phyloP scores from a whole-genome alignment of 768 basidiomycete genomes.

The Exsudoporus frostii region DNA sequence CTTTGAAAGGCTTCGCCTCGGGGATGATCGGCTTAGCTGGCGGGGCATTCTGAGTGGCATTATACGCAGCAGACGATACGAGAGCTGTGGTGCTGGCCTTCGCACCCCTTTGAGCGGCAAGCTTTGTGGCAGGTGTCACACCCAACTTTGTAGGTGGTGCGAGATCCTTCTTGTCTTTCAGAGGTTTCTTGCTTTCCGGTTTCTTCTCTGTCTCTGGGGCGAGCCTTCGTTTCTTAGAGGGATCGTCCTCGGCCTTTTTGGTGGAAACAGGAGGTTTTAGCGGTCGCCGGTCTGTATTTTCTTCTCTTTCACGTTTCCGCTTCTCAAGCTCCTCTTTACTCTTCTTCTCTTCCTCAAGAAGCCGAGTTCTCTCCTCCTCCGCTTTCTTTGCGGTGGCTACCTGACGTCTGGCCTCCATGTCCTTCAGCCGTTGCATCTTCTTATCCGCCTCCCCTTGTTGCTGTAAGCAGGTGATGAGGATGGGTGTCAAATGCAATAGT shows the following conservation, averaged over 20 bases:
- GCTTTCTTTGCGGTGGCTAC: slow-evolving; percentile 68
- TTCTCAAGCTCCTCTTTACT: slow-evolving; percentile 71
- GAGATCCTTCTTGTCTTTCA: slow-evolving; percentile 48
- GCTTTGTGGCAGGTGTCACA: slow-evolving; percentile 25
- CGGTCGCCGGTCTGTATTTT: slow-evolving; percentile 66
- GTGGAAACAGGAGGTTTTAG: slow-evolving; percentile 41
- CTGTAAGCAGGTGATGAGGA: slow-evolving; percentile 38
- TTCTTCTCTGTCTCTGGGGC: slow-evolving; percentile 53
- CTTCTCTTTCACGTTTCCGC: slow-evolving; percentile 80
- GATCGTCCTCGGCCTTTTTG: slow-evolving; percentile 78
- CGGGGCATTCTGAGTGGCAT: slow-evolving; percentile 34
- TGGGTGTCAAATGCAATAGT: neutral
- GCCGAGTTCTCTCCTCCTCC: slow-evolving; percentile 68
- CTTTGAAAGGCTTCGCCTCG: slow-evolving; percentile 35
- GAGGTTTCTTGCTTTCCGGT: slow-evolving; percentile 58
- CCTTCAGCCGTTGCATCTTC: slow-evolving; percentile 67
- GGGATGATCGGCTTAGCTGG: slow-evolving; percentile 30
- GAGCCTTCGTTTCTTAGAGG: slow-evolving; percentile 68
- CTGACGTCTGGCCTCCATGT: slow-evolving; percentile 82
- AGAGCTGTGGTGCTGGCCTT: slow-evolving; percentile 32
- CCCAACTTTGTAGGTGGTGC: slow-evolving; percentile 25
- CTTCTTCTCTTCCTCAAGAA: slow-evolving; percentile 67
- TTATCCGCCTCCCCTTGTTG: slow-evolving; percentile 88
- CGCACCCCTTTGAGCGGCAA: slow-evolving; percentile 35
- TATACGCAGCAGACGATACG: slow-evolving; percentile 39